phyloP scores from a whole-genome alignment of 2,329 filamentous ascomycete species.

The Arthrinium phaeospermum region DNA sequence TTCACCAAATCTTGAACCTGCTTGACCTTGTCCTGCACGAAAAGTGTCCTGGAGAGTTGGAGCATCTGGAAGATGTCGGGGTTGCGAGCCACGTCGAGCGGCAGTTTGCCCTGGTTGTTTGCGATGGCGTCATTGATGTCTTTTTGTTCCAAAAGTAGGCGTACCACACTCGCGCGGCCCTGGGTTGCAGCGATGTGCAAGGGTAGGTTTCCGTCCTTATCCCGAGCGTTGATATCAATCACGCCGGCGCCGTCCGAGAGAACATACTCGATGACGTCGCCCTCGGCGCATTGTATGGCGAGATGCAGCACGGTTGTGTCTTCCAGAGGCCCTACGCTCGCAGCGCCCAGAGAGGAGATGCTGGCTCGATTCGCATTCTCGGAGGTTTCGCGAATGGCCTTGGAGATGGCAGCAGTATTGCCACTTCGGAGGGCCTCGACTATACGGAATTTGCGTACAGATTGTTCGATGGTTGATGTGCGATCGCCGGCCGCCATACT shows the following conservation, averaged over 20 bases:
- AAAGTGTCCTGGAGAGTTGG: conserved; percentile 87
- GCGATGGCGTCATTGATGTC: conserved; percentile 86
- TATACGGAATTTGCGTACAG: conserved; percentile 89
- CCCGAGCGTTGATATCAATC: conserved; percentile 86
- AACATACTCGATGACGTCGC: conserved; percentile 93
- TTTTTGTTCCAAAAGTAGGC: conserved; percentile 80
- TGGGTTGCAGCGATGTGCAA: conserved; percentile 87
- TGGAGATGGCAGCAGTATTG: conserved; percentile 88
- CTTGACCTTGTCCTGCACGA: conserved; percentile 83
- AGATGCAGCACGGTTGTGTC: conserved; percentile 92
- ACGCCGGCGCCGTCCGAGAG: conserved; percentile 72
- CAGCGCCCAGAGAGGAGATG: conserved; percentile 58
- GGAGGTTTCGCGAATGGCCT: conserved; percentile 74
- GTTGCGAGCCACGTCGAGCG: conserved; percentile 86
- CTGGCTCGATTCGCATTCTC: conserved; percentile 59
- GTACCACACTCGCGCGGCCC: conserved; percentile 80
- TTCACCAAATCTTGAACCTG: conserved; percentile 82
- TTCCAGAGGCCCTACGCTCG: conserved; percentile 59
- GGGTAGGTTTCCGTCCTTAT: conserved; percentile 93
- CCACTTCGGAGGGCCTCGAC: conserved; percentile 92
- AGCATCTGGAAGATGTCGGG: conserved; percentile 96
- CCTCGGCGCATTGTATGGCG: conserved; percentile 93
- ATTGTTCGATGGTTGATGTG: conserved; percentile 71
- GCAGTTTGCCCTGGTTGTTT: conserved; percentile 83
- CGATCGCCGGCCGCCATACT: conserved; percentile 13